Conservation (phyloP, 345 rosid genomes). For the Lepidium didymum region DNA sequence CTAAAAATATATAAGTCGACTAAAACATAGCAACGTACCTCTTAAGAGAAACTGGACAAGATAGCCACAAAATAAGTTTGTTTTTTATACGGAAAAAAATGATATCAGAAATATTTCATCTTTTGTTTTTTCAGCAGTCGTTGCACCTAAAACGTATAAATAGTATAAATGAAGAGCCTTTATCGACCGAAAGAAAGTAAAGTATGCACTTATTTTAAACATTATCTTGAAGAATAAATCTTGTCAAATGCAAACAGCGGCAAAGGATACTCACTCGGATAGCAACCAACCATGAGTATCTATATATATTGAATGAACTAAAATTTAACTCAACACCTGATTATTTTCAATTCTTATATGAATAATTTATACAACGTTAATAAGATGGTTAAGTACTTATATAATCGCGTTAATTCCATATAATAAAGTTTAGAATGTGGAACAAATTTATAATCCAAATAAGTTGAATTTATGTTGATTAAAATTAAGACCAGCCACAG, state of each 20-base stretch:
- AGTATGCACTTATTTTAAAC: neutral
- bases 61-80: neutral
- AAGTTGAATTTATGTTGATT: no score
- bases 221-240: conserved; percentile 2
- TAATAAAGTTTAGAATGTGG: no score
- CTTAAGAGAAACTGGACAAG: neutral
- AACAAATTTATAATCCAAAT: no score
- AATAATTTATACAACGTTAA: no score
- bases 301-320: neutral
- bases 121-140: neutral
- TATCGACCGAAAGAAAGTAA: neutral
- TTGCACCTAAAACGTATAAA: neutral
- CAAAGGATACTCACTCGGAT: neutral
- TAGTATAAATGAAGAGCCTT: neutral
- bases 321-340: no score
- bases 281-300: neutral
- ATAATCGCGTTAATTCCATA: no score
- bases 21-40: conserved; percentile 1
- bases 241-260: neutral
- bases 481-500: no score
- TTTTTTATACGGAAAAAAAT: neutral
- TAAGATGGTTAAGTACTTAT: no score
- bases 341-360: no score
- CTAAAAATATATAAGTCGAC: neutral
- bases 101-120: neutral